phyloP scores from a whole-genome alignment of 164 flowering plant genomes.

The Kingdonia uniflora region DNA sequence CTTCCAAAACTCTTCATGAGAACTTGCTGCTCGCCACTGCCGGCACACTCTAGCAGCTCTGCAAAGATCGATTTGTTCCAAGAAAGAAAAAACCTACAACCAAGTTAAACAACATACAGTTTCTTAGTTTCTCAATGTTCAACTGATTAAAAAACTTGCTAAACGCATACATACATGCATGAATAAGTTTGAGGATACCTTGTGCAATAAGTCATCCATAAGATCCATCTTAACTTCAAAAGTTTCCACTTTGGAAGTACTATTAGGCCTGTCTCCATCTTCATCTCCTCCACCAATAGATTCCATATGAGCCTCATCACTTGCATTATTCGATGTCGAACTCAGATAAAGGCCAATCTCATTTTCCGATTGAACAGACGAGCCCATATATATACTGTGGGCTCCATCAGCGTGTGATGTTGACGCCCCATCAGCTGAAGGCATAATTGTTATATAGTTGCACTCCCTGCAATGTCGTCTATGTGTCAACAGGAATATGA shows the following conservation, averaged over 20 bases:
- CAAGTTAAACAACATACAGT: neutral
- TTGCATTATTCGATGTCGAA: slow-evolving; percentile 19
- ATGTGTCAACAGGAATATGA: no score
- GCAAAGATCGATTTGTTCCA: slow-evolving; percentile 70
- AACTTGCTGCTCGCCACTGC: slow-evolving; percentile 93
- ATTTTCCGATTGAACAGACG: slow-evolving; percentile 19
- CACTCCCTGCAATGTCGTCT: slow-evolving; percentile 24
- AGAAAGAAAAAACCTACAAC: slow-evolving; percentile 84
- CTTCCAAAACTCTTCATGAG: slow-evolving; percentile 97
- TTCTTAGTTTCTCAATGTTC: no score
- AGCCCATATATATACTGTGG: slow-evolving; percentile 12
- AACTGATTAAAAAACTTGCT: neutral
- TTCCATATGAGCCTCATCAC: slow-evolving; percentile 18
- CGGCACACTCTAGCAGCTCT: slow-evolving; percentile 82
- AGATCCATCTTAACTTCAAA: slow-evolving; percentile 74
- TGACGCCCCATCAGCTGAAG: slow-evolving; percentile 22
- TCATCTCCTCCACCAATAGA: slow-evolving; percentile 21
- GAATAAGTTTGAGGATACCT: slow-evolving; percentile 35
- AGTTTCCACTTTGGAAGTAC: slow-evolving; percentile 31
- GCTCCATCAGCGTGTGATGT: slow-evolving; percentile 19
- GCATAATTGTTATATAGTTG: slow-evolving; percentile 10
- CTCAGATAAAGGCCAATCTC: slow-evolving; percentile 23
- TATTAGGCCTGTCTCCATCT: slow-evolving; percentile 20
- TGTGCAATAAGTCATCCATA: slow-evolving; percentile 89
- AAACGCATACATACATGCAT: neutral